Evolutionary conservation across 192 early-diverging fungal genomes (phyloP), one percentile per base, ranked within the genome.

Genomic region (Linnemannia zychae): DNA sequence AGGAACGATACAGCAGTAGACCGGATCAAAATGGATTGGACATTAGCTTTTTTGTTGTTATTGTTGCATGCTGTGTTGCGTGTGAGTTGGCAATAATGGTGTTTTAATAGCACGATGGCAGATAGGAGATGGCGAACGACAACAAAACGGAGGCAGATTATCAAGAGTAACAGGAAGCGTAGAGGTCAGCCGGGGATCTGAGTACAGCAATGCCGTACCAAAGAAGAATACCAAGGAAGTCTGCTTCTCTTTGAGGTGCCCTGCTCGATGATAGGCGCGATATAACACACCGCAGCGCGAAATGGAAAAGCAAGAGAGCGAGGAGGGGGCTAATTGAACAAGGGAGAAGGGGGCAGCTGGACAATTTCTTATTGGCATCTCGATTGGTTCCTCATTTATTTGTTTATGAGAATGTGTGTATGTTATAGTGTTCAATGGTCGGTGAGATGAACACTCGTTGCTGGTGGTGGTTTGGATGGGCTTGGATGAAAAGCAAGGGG

Each of bases 311-410:
- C 24, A 57, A 63, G 12, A 3, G 57, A 31, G 22, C 1, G 28
- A 63, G 24, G 57, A 57, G 52, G 57, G 40, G 12, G 57, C 57
- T 31, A 63, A 31, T 63, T 63, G 57, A 63, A 31, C 57, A 63
- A 63, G 11, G n/a, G 53, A 20, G 17, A n/a, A 11, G 12, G n/a
- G 57, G 24, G 57, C 57, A 63, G 57, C 57, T 63, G 57, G 57
- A 63, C 57, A 63, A 63, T 63, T 49, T 63, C 28, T 63, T 63
- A 28, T 60, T 60, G 53, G 53, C 28, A 60, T 60, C 53, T 60
- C 24, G 57, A 63, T 31, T 63, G 57, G 57, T 63, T 63, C 57
- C 12, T 24, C 24, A 22, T 24, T 31, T 63, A 44, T 44, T 63
- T 31, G 57, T 63, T 63, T 63, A 31, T 63, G 57, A 3, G 40